Percentiles rank a stretch among this genome's conserved stretches.
Evolutionary conservation across 2,329 filamentous ascomycete genomes (phyloP).

Genomic region (Fusarium sp.): DNA sequence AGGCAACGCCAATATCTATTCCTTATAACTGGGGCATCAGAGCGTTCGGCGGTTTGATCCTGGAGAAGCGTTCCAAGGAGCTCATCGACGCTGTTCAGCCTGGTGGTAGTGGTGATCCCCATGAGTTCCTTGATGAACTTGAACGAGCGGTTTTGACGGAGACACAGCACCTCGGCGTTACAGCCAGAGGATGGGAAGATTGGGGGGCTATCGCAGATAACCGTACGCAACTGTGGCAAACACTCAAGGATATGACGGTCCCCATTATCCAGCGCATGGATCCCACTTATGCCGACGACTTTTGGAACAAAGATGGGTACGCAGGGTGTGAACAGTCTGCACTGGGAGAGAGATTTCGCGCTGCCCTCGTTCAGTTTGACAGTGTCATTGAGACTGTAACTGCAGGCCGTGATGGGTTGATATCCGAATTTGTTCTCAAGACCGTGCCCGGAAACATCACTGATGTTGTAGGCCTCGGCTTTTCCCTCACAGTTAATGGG

Average conservation of each 20-base stretch:
- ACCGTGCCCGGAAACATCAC: neutral
- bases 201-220: neutral
- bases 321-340: conserved; percentile 21
- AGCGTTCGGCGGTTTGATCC: conserved; percentile 14
- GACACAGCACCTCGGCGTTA: neutral
- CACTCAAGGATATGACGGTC: neutral
- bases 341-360: conserved; percentile 21
- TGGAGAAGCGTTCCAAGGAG: neutral
- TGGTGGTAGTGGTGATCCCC: neutral
- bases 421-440: neutral
- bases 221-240: neutral
- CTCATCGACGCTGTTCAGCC: neutral
- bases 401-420: neutral
- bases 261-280: neutral
- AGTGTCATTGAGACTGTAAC: neutral
- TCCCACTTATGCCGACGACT: neutral
- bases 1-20: conserved; percentile 33
- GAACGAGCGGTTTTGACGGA: neutral
- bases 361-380: neutral
- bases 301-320: neutral
- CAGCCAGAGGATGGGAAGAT: conserved; percentile 1
- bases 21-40: conserved; percentile 31
- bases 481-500: neutral
- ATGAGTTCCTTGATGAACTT: neutral
- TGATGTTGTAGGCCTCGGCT: neutral